Evolutionary conservation across 768 basidiomycete genomes (phyloP).

Genomic region (Termitomyces bulborhizus): DNA sequence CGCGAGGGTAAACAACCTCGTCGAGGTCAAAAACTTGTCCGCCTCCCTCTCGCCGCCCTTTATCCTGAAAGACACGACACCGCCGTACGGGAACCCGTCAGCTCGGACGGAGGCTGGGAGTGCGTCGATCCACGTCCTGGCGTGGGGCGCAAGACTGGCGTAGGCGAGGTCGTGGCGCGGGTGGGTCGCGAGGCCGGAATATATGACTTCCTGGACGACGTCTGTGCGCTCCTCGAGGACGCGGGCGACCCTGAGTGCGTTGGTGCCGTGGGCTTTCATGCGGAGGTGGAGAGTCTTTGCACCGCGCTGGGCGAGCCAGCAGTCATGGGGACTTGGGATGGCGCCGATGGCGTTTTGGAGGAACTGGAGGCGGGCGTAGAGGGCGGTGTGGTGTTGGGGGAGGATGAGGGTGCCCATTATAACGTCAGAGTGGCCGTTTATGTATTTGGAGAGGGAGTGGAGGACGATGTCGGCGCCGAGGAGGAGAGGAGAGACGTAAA

Average conservation of each 20-base stretch:
- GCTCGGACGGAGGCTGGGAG: constrained; percentile 20
- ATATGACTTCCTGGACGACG: constrained; percentile 75
- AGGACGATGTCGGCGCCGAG: constrained; percentile 82
- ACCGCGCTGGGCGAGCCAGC: constrained; percentile 86
- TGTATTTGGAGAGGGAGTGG: constrained; percentile 84
- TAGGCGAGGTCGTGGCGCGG: constrained; percentile 63
- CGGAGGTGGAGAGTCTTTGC: constrained; percentile 88
- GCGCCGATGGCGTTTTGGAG: constrained; percentile 88
- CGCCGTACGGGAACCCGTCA: constrained; percentile 79
- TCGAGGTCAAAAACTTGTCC: constrained; percentile 58
- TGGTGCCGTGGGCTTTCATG: constrained; percentile 81
- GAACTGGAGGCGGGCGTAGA: constrained; percentile 65
- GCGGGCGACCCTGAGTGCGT: constrained; percentile 71
- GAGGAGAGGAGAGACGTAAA: constrained; percentile 82
- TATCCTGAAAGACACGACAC: constrained; percentile 82
- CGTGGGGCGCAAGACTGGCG: constrained; percentile 59
- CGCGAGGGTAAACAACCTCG: constrained; percentile 72
- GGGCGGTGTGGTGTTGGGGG: constrained; percentile 41
- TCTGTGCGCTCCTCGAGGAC: constrained; percentile 46
- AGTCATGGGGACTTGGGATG: constrained; percentile 81
- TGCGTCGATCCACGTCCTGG: constrained; percentile 52
- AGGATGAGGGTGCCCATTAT: constrained; percentile 83
- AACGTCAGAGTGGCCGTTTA: constrained; percentile 93
- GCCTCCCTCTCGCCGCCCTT: constrained; percentile 52
- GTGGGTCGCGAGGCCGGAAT: constrained; percentile 73